Percentiles rank a stretch among this genome's conserved stretches.
phyloP scores from a whole-genome alignment of 2,329 filamentous ascomycete genomes.

The Trichophyton mentagrophytes region DNA sequence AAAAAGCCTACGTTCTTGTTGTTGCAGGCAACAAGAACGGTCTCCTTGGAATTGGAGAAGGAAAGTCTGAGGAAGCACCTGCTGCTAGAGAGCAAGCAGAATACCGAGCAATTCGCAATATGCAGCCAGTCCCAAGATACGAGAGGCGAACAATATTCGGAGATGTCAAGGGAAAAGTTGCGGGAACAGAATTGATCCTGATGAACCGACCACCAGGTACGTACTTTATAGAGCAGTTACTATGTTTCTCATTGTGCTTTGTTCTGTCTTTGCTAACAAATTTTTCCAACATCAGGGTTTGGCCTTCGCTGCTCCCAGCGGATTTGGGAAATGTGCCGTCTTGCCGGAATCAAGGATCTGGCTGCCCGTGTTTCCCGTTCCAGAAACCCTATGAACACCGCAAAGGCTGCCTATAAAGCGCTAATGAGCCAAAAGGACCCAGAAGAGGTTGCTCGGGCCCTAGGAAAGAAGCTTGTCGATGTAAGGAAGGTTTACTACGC shows the following conservation, averaged over 20 bases:
- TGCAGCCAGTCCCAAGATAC: slow-evolving; percentile 83
- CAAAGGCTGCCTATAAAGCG: slow-evolving; percentile 80
- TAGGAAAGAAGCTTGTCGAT: slow-evolving; percentile 92
- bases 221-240: slow-evolving; percentile 18
- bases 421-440: slow-evolving; percentile 73
- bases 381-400: slow-evolving; percentile 93
- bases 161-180: slow-evolving; percentile 68
- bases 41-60: slow-evolving; percentile 75
- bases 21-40: slow-evolving; percentile 82
- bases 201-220: slow-evolving; percentile 76
- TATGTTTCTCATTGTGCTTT: background rate
- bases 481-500: slow-evolving; percentile 95
- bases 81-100: slow-evolving; percentile 60
- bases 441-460: slow-evolving; percentile 74
- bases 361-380: slow-evolving; percentile 70
- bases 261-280: background rate
- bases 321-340: slow-evolving; percentile 88
- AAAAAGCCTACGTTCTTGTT: slow-evolving; percentile 58
- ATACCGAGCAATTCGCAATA: slow-evolving; percentile 74
- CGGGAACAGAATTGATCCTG: slow-evolving; percentile 73
- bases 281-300: slow-evolving; percentile 46
- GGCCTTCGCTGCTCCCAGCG: slow-evolving; percentile 81
- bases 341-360: slow-evolving; percentile 75
- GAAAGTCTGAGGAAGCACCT: slow-evolving; percentile 63
- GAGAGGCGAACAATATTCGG: slow-evolving; percentile 88